Base-by-base conservation (phyloP, 495 filamentous ascomycete genomes). In the Aspergillus ostianus region DNA sequence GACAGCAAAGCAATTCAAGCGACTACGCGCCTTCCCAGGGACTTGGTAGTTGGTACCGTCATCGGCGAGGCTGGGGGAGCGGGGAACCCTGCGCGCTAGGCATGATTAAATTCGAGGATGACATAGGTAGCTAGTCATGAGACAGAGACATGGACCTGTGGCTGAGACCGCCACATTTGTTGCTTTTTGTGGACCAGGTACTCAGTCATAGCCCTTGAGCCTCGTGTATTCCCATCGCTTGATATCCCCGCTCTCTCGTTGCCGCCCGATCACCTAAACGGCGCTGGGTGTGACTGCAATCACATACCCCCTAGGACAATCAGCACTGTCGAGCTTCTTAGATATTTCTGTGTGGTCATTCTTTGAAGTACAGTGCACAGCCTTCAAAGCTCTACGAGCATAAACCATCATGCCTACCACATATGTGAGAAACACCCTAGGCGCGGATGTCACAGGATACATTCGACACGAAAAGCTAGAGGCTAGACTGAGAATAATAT, bases 391-490 rank as follows among this genome's bases (percentile, higher is more conserved):
- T 36, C n/a, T 18, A 50, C 4, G 23, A 20, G 27, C 48, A 45
- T 7, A 13, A 2, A 10, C 54, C 4, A 47, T n/a, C 29, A 56
- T 44, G 55, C 8, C 30, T 7, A 20, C 27, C 19, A 27, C 51
- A 13, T 27, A 21, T 6, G 53, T 61, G 41, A 9, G 41, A 17
- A 61, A 61, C 27, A 53, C 44, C 27, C 52, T 61, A 36, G 26
- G 51, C 48, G 26, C 27, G 13, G 53, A 57, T 10, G 10, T 23
- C 17, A 45, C 54, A 0, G 53, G 63, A 12, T 66, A 66, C n/a
- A 66, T 62, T 57, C 29, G 47, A 15, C 49, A 41, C 10, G 49
- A 57, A 20, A 60, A 23, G 4, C 54, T 66, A 0, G 56, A 66
- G 50, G 53, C 27, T 9, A 9, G 56, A 1, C 49, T 66, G 1